Base-by-base conservation (phyloP, 2,329 filamentous ascomycete species). In the Penicillium sp. region DNA sequence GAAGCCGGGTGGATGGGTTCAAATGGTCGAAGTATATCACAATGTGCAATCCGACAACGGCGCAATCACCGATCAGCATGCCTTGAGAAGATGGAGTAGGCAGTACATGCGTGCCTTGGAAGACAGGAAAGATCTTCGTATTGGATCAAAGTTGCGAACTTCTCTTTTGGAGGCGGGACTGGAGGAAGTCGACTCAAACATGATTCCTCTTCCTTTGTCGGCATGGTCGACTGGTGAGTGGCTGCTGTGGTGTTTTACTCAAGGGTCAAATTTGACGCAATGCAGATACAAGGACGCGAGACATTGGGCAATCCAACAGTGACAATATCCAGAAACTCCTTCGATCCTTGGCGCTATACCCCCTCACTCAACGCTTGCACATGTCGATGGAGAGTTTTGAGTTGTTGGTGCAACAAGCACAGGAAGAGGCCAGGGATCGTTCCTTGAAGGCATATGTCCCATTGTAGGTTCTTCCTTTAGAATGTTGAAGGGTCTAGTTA, bases 1-100 rank as follows among this genome's bases (percentile, higher is more conserved):
- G 59, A 87, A 85, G 49, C 87, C 86, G 6, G 88, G 87, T 2
- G 92, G 92, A 1, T 96, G 91, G 90, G 82, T 89, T 56, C 91
- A 96, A 68, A 87, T 96, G 82, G 84, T 90, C n/a, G 92, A 96
- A 69, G 83, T 92, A 65, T 91, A 95, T 67, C 88, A 87, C 71
- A 90, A 91, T 61, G 86, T 90, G 25, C 92, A 96, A 71, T 96
- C 90, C 0, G 86, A 93, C 63, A 95, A 90, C 65, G 91, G 91
- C 5, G 85, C 84, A n/a, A 76, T 94, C 64, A 86, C 84, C 11
- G 81, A 86, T 49, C 82, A 81, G 50, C 83, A 89, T 69, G 87
- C 85, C 2, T 77, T 92, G 49, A 71, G 77, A 54, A 70, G 82
- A 60, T 91, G 88, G 88, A 90, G 87, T 46, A 80, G 79, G 50